These are phyloP conservation scores for Dothistroma septosporum DNA, from an alignment of 2,329 filamentous ascomycete genomes.

Conservation along the genomic window DNA sequence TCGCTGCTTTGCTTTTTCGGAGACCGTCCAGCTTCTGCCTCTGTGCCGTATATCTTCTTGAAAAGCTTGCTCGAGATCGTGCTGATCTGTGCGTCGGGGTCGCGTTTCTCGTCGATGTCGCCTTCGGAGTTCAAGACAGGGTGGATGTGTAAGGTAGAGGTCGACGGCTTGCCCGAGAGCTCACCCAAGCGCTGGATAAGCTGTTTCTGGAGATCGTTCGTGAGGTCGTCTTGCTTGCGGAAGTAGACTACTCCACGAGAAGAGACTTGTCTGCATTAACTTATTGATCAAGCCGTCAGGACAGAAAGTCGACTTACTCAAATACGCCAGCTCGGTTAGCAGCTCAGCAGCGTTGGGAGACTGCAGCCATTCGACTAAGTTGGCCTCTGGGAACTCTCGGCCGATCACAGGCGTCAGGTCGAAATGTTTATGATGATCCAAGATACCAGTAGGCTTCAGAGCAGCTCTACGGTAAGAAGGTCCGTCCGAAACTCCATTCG, in stretches of 20 bases:
- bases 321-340: slow-evolving; percentile 49
- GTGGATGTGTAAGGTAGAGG: slow-evolving; percentile 58
- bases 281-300: not conserved
- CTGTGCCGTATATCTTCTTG: slow-evolving; percentile 42
- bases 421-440: slow-evolving; percentile 43
- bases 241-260: slow-evolving; percentile 68
- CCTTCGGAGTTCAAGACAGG: slow-evolving; percentile 53
- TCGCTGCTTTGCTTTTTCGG: slow-evolving; percentile 47
- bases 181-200: slow-evolving; percentile 58
- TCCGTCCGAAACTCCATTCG: not conserved
- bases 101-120: slow-evolving; percentile 31
- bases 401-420: slow-evolving; percentile 52
- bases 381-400: slow-evolving; percentile 42
- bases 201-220: slow-evolving; percentile 60
- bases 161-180: slow-evolving; percentile 54
- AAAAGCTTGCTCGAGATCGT: slow-evolving; percentile 38
- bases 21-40: slow-evolving; percentile 30
- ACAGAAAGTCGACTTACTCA: slow-evolving; percentile 43
- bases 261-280: slow-evolving; percentile 49
- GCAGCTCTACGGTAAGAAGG: not conserved
- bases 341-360: slow-evolving; percentile 37
- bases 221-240: slow-evolving; percentile 56
- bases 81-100: slow-evolving; percentile 37
- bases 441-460: slow-evolving; percentile 38
- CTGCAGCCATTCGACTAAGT: slow-evolving; percentile 35